Base-by-base conservation (phyloP, 2,329 filamentous ascomycete genomes). In the Aspergillus nomiae region DNA sequence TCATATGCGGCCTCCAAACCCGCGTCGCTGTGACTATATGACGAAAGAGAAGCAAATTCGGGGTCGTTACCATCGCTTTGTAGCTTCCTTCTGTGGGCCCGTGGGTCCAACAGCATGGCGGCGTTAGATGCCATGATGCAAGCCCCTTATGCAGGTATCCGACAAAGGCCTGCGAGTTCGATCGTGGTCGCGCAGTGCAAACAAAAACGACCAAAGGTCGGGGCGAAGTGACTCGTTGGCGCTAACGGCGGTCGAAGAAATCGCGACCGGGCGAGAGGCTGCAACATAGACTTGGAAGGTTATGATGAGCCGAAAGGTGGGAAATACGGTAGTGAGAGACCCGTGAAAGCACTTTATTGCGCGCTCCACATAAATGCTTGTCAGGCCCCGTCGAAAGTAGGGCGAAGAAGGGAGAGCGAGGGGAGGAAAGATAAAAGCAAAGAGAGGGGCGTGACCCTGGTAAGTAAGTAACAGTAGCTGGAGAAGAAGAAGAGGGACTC, bases 21-120 rank as follows among this genome's bases (percentile, higher is more conserved):
- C 19, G 50, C 38, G 56, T 63, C 65, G 32, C 48, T 30, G 54
- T 64, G 60, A 46, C 43, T 48, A 54, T 65, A 56, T 36, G 62
- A 63, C 28, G 56, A 57, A 28, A 41, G 28, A 62, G 59, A 60
- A 55, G 58, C 58, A 56, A 55, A 51, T 50, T 63, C 43, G 56
- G 64, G 46, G 62, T 59, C 50, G 54, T 71, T 74, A 79, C 78
- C 77, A 70, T 76, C 76, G 11, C 69, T 67, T 41, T 75, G 69
- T 3, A 72, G 66, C 55, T 75, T 74, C 64, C 76, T 78, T 64
- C 73, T 80, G 62, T 78, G 75, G 36, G 73, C 73, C 67, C 79
- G 78, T 19, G 81, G 80, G 66, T 82, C 75, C 61, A 82, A 69
- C 34, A 82, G 74, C 73, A 81, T 74, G 48, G 77, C 78, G 38